Conservation (phyloP, 2,329 filamentous ascomycete species). For the Neospermospora avenae region DNA sequence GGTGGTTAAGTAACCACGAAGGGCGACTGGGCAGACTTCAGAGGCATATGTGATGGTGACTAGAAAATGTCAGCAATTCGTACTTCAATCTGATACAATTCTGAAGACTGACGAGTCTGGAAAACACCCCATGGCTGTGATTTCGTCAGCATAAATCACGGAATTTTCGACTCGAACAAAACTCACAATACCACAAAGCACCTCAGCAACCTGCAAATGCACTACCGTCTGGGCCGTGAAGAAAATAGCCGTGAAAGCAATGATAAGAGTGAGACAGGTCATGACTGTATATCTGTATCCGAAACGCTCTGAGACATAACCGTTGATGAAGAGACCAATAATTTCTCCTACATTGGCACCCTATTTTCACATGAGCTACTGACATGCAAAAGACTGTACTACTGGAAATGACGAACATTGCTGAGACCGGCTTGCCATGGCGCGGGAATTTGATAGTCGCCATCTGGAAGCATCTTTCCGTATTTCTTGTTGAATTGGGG, state of each 20-base stretch:
- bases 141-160: not conserved
- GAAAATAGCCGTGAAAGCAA: conserved; percentile 47
- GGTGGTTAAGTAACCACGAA: conserved; percentile 53
- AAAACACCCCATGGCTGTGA: conserved; percentile 42
- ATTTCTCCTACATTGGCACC: conserved; percentile 39
- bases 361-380: not conserved
- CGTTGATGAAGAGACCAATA: conserved; percentile 49
- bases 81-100: not conserved
- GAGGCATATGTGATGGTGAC: conserved; percentile 39
- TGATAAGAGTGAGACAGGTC: conserved; percentile 43
- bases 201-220: conserved; percentile 46
- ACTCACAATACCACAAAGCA: conserved; percentile 41
- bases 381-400: not conserved
- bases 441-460: conserved; percentile 36
- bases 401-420: conserved; percentile 25
- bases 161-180: not conserved
- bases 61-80: conserved; percentile 1
- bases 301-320: conserved; percentile 48
- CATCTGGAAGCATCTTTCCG: conserved; percentile 32
- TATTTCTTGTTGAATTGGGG: conserved; percentile 38
- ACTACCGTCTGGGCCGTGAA: conserved; percentile 48
- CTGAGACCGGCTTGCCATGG: conserved; percentile 37
- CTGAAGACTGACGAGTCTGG: conserved; percentile 41
- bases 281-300: conserved; percentile 51
- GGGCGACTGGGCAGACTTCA: conserved; percentile 54